Evolutionary conservation across 805 yeast genomes (phyloP), one percentile per base, ranked within the genome.

Genomic region (Ogataea polymorpha): DNA sequence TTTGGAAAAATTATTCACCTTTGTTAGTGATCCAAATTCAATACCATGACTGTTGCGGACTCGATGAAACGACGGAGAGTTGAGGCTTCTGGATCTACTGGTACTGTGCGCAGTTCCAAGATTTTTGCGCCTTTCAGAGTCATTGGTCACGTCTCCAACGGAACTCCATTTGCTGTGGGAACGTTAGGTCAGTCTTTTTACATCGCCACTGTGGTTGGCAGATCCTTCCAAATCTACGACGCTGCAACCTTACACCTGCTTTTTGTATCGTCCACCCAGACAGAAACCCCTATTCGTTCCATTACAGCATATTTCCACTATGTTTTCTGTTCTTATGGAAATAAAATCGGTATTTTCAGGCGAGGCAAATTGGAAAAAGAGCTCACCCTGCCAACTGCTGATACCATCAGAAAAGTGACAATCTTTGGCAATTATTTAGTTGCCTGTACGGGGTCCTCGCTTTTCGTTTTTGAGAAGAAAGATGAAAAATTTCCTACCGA

Each of bases 181-280:
- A 80, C 91, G 2, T 71, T 91, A 44, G 99, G 99, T 38, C 74
- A 86, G 12, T 80, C 95, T 1, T 90, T 85, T 55, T 85, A 90
- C 55, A 78, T 88, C 28, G 95, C 83, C 13, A 91, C 98, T 0
- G 80, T 86, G 32, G 96, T 93, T 16, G 98, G 97, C 3, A 73
- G 80, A 39, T 74, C 91, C 1, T 87, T 93, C 67, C 98, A 91
- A 62, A 87, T 93, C 21, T 93, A 86, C 57, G 99, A 93, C 66
- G 96, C 86, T 54, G 79, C 91, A 23, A 87, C 86, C 6, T 68
- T 91, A 47, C 93, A 86, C 51, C 68, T 91, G 48, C 67, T 91
- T 16, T 91, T 93, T 63, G 95, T 91, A 10, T 86, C 96, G 0
- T 86, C 80, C 49, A 76, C 74, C 15, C 91, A 86, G 59, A 83